These are phyloP conservation scores for Leccinum ponderosum DNA, from an alignment of 1,284 basidiomycete species.

Conservation along the genomic window DNA sequence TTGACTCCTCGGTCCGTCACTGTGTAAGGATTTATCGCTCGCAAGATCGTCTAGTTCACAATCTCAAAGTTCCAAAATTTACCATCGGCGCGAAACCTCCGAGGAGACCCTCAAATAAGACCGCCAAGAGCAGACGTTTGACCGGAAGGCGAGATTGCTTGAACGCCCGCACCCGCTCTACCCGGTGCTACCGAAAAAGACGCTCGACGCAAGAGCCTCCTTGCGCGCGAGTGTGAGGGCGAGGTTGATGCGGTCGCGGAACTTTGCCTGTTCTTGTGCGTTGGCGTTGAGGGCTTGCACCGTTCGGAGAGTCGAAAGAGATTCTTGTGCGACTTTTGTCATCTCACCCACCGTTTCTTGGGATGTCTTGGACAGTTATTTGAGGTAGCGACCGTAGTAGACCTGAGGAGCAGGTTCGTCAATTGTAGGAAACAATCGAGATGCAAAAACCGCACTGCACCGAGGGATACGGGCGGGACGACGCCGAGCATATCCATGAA, in stretches of 20 bases:
- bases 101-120: conserved; percentile 19
- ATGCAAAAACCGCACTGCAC: conserved; percentile 47
- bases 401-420: conserved; percentile 49
- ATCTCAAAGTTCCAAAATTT: neutral
- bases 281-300: conserved; percentile 89
- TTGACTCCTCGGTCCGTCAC: neutral
- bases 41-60: neutral
- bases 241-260: conserved; percentile 62
- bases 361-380: conserved; percentile 87
- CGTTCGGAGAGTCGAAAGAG: conserved; percentile 88
- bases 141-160: conserved; percentile 5
- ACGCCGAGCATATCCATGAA: conserved; percentile 86
- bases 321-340: conserved; percentile 91
- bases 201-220: conserved; percentile 89
- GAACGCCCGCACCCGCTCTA: conserved; percentile 54
- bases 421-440: neutral
- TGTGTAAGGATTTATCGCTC: neutral
- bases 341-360: conserved; percentile 95
- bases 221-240: conserved; percentile 82
- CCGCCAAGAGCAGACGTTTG: conserved; percentile 8
- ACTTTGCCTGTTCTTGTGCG: conserved; percentile 72
- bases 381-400: conserved; percentile 96
- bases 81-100: conserved; percentile 11
- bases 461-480: conserved; percentile 94
- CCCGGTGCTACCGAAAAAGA: conserved; percentile 92